These are phyloP conservation scores for Fusarium penzigii DNA, from an alignment of 2,329 filamentous ascomycete species.

Conservation along the genomic window DNA sequence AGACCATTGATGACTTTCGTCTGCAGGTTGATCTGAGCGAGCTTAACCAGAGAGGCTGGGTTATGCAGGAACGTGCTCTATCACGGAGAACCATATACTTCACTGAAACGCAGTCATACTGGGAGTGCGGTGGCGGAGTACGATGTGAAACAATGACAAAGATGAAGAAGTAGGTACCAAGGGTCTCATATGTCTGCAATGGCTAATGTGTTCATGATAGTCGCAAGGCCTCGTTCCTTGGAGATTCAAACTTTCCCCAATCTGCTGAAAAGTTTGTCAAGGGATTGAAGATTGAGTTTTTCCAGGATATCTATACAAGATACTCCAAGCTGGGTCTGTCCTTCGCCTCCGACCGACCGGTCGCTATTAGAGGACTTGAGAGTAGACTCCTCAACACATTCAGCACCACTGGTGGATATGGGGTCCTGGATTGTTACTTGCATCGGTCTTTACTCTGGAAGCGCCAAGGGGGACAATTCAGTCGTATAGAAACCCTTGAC, in stretches of 20 bases:
- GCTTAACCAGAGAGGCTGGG: slow-evolving; percentile 1
- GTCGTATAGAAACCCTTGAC: too few species aligned
- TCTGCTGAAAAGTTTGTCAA: slow-evolving; percentile 1
- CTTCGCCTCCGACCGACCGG: background rate
- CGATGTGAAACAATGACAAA: slow-evolving; percentile 4
- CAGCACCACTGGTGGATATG: background rate
- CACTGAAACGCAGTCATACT: slow-evolving; percentile 4
- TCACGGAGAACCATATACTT: slow-evolving; percentile 4
- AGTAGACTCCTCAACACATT: slow-evolving; percentile 1
- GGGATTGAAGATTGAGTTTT: slow-evolving; percentile 1
- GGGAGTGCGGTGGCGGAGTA: slow-evolving; percentile 7
- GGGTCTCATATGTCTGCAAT: background rate
- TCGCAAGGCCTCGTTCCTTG: slow-evolving; percentile 4
- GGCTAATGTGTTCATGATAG: background rate
- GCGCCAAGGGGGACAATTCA: background rate
- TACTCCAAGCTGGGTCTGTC: slow-evolving; percentile 1
- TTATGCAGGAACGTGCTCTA: slow-evolving; percentile 6
- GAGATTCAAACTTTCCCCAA: slow-evolving; percentile 8
- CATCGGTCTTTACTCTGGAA: slow-evolving; percentile 5
- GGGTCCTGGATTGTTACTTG: background rate
- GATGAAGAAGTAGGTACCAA: slow-evolving; percentile 4
- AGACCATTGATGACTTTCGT: slow-evolving; percentile 5
- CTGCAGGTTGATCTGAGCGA: background rate
- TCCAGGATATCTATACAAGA: slow-evolving; percentile 6
- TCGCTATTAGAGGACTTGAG: slow-evolving; percentile 7